Conservation (phyloP, 306 rosid genomes). For the Argentina anserina region DNA sequence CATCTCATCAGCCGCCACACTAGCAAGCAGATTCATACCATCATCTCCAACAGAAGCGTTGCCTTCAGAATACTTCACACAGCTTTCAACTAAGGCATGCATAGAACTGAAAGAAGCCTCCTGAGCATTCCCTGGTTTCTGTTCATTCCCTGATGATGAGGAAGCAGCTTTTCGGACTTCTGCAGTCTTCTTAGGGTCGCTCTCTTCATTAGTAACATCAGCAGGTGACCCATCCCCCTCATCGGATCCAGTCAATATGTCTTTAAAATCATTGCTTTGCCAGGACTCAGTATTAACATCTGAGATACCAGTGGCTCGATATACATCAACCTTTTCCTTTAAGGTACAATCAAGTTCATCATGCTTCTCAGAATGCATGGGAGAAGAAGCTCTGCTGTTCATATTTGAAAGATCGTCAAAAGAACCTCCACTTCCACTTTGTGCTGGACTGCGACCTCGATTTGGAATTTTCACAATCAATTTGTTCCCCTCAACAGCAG, state of each 20-base stretch:
- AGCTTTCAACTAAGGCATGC: conserved; percentile 78
- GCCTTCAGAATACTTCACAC: conserved; percentile 69
- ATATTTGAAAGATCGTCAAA: conserved; percentile 50
- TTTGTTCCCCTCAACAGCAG: background rate
- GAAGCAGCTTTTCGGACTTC: conserved; percentile 45
- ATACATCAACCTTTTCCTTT: conserved; percentile 51
- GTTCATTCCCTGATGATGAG: conserved; percentile 42
- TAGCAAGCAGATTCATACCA: conserved; percentile 86
- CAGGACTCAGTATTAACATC: conserved; percentile 49
- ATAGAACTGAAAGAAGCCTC: conserved; percentile 77
- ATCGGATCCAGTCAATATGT: conserved; percentile 40
- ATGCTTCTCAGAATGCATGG: conserved; percentile 54
- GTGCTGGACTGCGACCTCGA: conserved; percentile 66
- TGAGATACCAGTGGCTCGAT: conserved; percentile 29
- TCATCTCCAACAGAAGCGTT: conserved; percentile 59
- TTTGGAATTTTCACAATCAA: conserved; percentile 68
- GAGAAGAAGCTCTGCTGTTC: conserved; percentile 57
- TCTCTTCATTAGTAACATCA: conserved; percentile 40
- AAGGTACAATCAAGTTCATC: conserved; percentile 47
- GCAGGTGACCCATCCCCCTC: conserved; percentile 51
- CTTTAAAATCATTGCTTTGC: conserved; percentile 46
- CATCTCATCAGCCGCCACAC: conserved; percentile 83
- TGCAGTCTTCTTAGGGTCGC: conserved; percentile 36
- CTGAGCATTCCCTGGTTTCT: conserved; percentile 44
- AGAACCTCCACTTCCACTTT: conserved; percentile 53